phyloP scores from a whole-genome alignment of 129 eudicot genomes.

The Artemisia annua region DNA sequence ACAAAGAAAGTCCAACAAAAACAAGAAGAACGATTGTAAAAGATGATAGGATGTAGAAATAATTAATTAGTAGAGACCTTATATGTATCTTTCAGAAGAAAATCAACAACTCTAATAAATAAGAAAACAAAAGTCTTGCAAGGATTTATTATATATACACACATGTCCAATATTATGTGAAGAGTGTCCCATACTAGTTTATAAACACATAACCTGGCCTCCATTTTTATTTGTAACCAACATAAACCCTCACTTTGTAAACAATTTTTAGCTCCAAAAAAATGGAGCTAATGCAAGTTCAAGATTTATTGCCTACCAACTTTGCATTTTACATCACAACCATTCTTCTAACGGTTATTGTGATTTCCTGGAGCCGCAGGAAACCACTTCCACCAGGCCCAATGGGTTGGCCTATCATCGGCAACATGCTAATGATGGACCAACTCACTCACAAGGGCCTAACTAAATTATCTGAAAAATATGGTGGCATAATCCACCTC shows the following conservation, averaged over 20 bases:
- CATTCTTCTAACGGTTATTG: constrained; percentile 25
- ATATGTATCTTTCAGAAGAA: too few relatives aligned
- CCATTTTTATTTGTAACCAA: background rate
- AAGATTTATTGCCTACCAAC: constrained; percentile 11
- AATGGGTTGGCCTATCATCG: constrained; percentile 62
- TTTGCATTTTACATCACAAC: constrained; percentile 25
- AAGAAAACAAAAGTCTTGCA: too few relatives aligned
- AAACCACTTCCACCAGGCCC: constrained; percentile 68
- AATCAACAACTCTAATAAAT: too few relatives aligned
- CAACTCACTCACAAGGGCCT: constrained; percentile 69
- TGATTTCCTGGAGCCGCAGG: constrained; percentile 26
- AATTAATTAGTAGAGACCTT: too few relatives aligned
- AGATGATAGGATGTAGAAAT: too few relatives aligned
- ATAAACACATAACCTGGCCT: background rate
- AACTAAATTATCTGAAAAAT: constrained; percentile 39
- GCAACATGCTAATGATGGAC: constrained; percentile 66
- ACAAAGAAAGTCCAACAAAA: too few relatives aligned
- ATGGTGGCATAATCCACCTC: constrained; percentile 63
- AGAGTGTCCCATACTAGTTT: background rate
- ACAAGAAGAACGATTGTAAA: too few relatives aligned
- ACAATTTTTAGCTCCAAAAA: background rate
- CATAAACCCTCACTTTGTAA: background rate
- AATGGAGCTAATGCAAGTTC: constrained; percentile 20
- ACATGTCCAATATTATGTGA: background rate
- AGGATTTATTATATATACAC: too few relatives aligned